Evolutionary conservation across 805 yeast genomes (phyloP).

Genomic region (Nakazawaea peltata): DNA sequence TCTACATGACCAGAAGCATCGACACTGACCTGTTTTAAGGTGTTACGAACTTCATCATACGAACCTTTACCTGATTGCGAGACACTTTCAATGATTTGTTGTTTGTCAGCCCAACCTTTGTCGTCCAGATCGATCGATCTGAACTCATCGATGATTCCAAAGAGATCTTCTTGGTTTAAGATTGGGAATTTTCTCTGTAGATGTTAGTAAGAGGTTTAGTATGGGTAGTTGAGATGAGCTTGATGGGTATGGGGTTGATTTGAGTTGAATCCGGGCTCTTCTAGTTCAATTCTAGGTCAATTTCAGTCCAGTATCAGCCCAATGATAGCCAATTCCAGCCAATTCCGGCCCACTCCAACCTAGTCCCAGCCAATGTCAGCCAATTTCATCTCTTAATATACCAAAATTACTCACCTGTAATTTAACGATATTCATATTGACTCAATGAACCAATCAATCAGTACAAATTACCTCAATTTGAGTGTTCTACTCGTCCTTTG

Average conservation of each 20-base stretch:
- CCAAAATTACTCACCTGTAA: slow-evolving; percentile 49
- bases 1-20: slow-evolving; percentile 98
- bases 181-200: slow-evolving; percentile 76
- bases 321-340: too few species aligned
- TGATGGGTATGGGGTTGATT: background rate
- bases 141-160: slow-evolving; percentile 79
- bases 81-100: slow-evolving; percentile 77
- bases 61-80: slow-evolving; percentile 72
- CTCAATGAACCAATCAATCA: too few species aligned
- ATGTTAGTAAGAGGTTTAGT: background rate
- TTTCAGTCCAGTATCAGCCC: too few species aligned
- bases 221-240: too few species aligned
- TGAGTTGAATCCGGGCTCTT: too few species aligned
- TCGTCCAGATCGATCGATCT: slow-evolving; percentile 82
- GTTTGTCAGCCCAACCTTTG: slow-evolving; percentile 91
- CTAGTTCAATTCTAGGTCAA: too few species aligned
- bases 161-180: slow-evolving; percentile 79
- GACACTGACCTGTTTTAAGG: slow-evolving; percentile 81
- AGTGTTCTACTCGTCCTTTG: too few species aligned
- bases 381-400: background rate
- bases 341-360: too few species aligned
- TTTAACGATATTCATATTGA: slow-evolving; percentile 53
- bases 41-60: slow-evolving; percentile 91
- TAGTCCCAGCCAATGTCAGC: background rate
- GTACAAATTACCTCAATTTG: too few species aligned